Conservation (phyloP, 768 basidiomycete genomes). For the Pleurotus pulmonarius region DNA sequence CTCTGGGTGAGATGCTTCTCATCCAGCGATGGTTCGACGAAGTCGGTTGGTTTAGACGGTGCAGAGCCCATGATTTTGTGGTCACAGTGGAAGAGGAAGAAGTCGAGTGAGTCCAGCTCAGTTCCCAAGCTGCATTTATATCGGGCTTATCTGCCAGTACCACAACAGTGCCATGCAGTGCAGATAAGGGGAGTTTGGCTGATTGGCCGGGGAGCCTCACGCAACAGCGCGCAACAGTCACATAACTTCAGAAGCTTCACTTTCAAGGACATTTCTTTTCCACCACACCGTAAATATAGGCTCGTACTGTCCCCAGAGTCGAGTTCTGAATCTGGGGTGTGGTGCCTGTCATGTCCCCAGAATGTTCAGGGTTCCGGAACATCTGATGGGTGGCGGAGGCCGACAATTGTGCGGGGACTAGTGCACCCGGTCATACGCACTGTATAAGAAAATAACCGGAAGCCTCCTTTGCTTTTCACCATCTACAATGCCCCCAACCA, state of each 20-base stretch:
- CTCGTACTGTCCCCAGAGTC: not conserved
- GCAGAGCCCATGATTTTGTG: conserved; percentile 14
- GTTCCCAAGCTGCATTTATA: not conserved
- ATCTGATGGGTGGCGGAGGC: too few species aligned
- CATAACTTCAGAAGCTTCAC: too few species aligned
- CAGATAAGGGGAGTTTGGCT: not conserved
- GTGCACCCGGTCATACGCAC: not conserved
- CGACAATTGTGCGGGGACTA: too few species aligned
- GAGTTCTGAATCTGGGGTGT: not conserved
- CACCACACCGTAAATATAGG: not conserved
- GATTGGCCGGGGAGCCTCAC: not conserved
- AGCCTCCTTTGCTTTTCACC: not conserved
- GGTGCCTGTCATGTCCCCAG: too few species aligned
- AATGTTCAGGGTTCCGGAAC: too few species aligned
- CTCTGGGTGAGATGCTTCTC: conserved; percentile 17
- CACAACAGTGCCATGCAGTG: not conserved
- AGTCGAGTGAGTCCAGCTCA: not conserved
- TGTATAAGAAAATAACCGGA: not conserved
- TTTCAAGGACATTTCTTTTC: too few species aligned
- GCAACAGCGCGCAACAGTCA: too few species aligned
- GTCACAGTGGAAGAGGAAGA: conserved; percentile 1
- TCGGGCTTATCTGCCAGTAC: too few species aligned
- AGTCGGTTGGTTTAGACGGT: conserved; percentile 3
- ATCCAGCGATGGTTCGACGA: conserved; percentile 9
- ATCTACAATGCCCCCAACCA: conserved; percentile 4